Evolutionary conservation across 768 basidiomycete species (phyloP), one percentile per base, ranked within the genome.

Genomic region (Suillus hirtellus): DNA sequence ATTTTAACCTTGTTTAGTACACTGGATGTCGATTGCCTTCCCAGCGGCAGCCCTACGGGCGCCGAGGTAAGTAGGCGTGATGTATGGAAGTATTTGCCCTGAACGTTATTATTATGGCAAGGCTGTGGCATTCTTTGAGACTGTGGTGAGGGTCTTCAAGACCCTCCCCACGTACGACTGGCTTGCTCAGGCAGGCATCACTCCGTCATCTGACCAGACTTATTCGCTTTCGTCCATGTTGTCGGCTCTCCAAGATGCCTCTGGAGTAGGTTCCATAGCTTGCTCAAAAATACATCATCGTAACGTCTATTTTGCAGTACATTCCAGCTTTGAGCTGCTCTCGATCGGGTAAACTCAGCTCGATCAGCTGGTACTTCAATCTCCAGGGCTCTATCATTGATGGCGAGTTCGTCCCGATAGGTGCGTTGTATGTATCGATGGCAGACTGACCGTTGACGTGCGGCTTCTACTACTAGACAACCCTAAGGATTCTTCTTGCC

Each of bases 161-260:
- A 80, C 81, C 10, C 84, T 93, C 31, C 89, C 91, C 0, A 93
- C 93, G 2, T 92, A 86, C 73, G 79, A 83, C 17, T 92, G 85
- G 85, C 86, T 95, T 46, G 76, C 79, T 15, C 76, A 82, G 24
- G 87, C 82, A n/a, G 91, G 91, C 31, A 94, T 95, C 67, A 84
- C 83, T 3, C 93, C 93, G 14, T 82, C 82, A n/a, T 75, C 78
- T 3, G 78, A 74, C 64, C 71, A 75, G 67, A 90, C 89, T 0
- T 86, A 86, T 72, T 84, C 84, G 0, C 80, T 90, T 19, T 76
- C 83, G 15, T 70, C 79, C 11, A 70, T 92, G 53, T 79, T 80
- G 12, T 70, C 80, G 43, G 90, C 89, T 3, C 76, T 92, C 55
- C 78, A 82, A 71, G 61, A 75, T 12, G 85, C 80, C 40, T 84